Evolutionary conservation across 2,329 filamentous ascomycete species (phyloP), one percentile per base, ranked within the genome.

Genomic region (Xylariaceae sp.): DNA sequence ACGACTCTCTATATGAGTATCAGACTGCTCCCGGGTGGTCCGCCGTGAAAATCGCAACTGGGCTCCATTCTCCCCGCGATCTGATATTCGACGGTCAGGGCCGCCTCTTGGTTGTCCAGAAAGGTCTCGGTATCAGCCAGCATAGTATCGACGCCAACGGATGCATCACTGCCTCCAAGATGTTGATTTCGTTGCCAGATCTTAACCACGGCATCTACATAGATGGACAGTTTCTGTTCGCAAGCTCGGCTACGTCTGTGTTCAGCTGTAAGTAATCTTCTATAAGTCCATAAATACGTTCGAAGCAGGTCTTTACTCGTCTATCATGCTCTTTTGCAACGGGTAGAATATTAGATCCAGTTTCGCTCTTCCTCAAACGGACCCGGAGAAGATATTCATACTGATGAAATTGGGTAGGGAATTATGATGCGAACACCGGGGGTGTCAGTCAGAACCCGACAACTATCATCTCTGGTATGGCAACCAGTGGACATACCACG

Each of bases 391-490:
- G 22, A 27, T 27, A 7, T 27, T 27, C 22, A 27, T 5, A 27
- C 22, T 27, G 22, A 27, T 27, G 4, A 27, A 7, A 27, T 4
- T 27, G 22, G 7, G 22, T 27, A 27, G 22, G 80, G 79, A 56
- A 67, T 30, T 86, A 86, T 57, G 70, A 82, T 60, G 61, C 74
- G 5, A 56, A 61, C 1, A 67, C 66, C 5, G 70, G 70, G 11
- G 72, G 73, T 3, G 71, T 74, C 12, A 36, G 42, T 41, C 53
- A 45, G 17, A 38, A 47, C 35, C 68, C 68, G 11, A 66, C 66
- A 17, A 73, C 70, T 1, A 49, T 86, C 2, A 67, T 86, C 38
- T 71, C 68, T 11, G 75, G 75, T 19, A 83, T 85, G 78, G 68
- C 51, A 12, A 59, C 69, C 10, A 65, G 66, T 10, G 80, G 77